Conservation (phyloP, 2,329 filamentous ascomycete genomes). For the Pseudogymnoascus sp. region DNA sequence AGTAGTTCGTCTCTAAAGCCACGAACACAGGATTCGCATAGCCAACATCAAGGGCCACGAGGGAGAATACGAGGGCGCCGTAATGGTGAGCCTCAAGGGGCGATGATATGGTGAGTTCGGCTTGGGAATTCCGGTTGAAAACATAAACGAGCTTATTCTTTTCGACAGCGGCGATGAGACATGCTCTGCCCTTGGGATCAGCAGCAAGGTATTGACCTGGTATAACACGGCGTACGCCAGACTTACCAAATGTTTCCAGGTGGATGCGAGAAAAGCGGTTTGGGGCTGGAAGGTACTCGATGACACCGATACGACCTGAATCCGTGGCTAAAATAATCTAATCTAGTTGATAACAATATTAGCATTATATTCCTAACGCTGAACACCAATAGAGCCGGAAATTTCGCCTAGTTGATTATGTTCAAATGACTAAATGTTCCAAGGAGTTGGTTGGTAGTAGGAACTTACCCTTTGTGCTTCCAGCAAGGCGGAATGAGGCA, state of each 20-base stretch:
- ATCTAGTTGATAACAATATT: conserved; percentile 47
- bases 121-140: conserved; percentile 87
- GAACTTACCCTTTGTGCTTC: conserved; percentile 86
- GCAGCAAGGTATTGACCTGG: conserved; percentile 92
- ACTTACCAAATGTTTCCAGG: conserved; percentile 96
- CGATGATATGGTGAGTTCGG: conserved; percentile 91
- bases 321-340: conserved; percentile 93
- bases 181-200: conserved; percentile 91
- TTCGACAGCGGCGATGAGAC: conserved; percentile 85
- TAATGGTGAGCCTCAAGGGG: conserved; percentile 92
- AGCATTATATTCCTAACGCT: background rate
- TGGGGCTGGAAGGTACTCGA: conserved; percentile 80
- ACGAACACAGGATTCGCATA: conserved; percentile 97
- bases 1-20: conserved; percentile 86
- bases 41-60: conserved; percentile 85
- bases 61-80: conserved; percentile 78
- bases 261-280: conserved; percentile 86
- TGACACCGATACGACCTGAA: conserved; percentile 85
- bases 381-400: conserved; percentile 1
- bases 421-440: too few relatives aligned
- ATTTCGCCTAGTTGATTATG: conserved; percentile 29
- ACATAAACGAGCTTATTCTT: conserved; percentile 99
- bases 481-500: conserved; percentile 81
- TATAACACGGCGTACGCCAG: conserved; percentile 82
- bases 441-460: too few relatives aligned